Evolutionary conservation across 2,329 filamentous ascomycete genomes (phyloP), one percentile per base, ranked within the genome.

Genomic region (Aspergillus pseudotamarii): DNA sequence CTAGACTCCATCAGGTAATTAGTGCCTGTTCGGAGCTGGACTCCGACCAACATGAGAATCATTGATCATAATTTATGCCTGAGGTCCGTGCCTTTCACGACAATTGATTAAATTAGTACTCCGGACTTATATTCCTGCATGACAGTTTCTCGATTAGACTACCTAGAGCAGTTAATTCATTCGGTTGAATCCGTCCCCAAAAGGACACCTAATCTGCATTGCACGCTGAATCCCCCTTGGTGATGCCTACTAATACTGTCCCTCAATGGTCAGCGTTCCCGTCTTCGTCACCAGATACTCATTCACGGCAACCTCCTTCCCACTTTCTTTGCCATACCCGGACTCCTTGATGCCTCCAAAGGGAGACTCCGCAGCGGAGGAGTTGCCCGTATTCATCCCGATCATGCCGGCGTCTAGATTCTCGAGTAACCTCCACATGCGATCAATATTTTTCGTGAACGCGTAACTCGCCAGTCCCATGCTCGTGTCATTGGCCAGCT

Each of bases 361-460:
- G 3, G 88, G 88, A 26, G 85, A 85, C 72, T 90, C 88, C 0
- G 88, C 88, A 2, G 88, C 87, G 1, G 87, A 89, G n/a, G 83
- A 81, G 69, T 89, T 89, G 80, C 86, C 84, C 61, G 84, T 87
- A 68, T 89, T 89, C 77, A 89, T 79, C 16, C 88, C 88, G 70
- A 91, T 88, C 88, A 90, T 91, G 4, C 88, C 88, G 5, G 88
- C 88, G 72, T 91, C 88, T 38, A 91, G 73, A 66, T 86, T 88
- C 80, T 91, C 88, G 61, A 90, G 78, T 72, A 91, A 77, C 63
- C 89, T 81, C 85, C 88, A 89, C 58, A 86, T 81, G 0, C 88
- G 85, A 71, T 90, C 87, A 6, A 90, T 78, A 69, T 89, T 86
- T 78, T 89, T 89, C 0, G 88, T 91, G 75, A 90, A 90, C 64